Evolutionary conservation across 768 basidiomycete species (phyloP), one percentile per base, ranked within the genome.

Genomic region (Macrolepiota dolichaula): DNA sequence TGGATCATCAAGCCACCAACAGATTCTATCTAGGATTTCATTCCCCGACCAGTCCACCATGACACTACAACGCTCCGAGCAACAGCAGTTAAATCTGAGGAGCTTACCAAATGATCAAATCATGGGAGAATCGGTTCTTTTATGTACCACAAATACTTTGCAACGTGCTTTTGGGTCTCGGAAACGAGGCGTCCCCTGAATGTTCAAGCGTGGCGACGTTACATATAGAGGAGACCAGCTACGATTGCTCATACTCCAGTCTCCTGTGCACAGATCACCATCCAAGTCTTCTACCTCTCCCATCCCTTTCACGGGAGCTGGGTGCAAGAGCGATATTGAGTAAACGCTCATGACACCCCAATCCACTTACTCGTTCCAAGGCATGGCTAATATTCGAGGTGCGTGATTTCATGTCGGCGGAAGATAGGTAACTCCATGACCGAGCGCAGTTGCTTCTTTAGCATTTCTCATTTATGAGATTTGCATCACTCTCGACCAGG

Each of bases 401-500:
- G 37, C 47, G 62, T 64, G 49, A 24, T 49, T 42, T 51, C 50
- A 38, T 24, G 13, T 38, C 4, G 36, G 29, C 15, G 38, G 13
- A 27, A 24, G 12, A 35, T 13, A 10, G 24, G 15, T 24, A 35
- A 44, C 29, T 53, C 61, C 37, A 22, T 22, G 40, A 17, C 35
- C 59, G 19, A 24, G 11, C 37, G 54, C 55, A 74, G 73, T 73
- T 51, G 71, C 67, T 32, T 72, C 75, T 10, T 59, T 75, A 37
- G 64, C 69, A 15, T 74, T 74, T 51, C 66, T 75, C 1, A 17
- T 74, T 1, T 74, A 75, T 55, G 76, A 77, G 15, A 72, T 74
- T 37, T 64, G 61, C 38, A 55, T 77, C 35, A 76, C 75, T 1
- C 62, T 75, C 5, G 72, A 74, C 55, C 69, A 74, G 51, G 76